phyloP scores from a whole-genome alignment of 2,329 filamentous ascomycete genomes.

The Dactylonectria macrodidyma region DNA sequence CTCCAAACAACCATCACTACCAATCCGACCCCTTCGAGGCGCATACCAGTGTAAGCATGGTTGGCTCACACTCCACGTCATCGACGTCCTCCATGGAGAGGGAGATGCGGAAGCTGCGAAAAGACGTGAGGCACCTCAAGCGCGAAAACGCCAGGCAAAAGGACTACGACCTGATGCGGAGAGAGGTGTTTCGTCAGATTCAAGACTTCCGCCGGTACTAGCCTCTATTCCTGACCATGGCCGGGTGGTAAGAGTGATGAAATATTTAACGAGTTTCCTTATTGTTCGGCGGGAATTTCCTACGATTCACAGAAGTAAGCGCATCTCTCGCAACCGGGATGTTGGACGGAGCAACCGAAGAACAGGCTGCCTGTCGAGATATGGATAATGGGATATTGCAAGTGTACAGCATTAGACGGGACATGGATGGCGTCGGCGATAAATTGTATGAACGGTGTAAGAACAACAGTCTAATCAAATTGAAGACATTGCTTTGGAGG shows the following conservation, averaged over 20 bases:
- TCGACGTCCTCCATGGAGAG: background rate
- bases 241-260: background rate
- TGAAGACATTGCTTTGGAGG: background rate
- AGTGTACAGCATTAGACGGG: background rate
- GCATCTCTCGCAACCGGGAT: too few species aligned
- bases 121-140: background rate
- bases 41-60: background rate
- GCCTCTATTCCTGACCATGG: too few species aligned
- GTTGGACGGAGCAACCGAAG: too few species aligned
- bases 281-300: too few species aligned
- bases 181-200: background rate
- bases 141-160: background rate
- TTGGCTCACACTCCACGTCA: background rate
- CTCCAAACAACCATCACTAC: background rate
- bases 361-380: background rate
- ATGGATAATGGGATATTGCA: background rate
- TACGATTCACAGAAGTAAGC: too few species aligned
- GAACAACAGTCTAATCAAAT: background rate
- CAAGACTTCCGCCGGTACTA: too few species aligned
- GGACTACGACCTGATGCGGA: background rate
- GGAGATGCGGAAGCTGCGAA: background rate
- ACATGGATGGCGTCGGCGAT: background rate
- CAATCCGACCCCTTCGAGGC: background rate
- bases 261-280: too few species aligned
- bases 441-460: background rate